A percentile compares a stretch with the other conserved stretches of the same genome.
phyloP scores from a whole-genome alignment of 2,329 filamentous ascomycete genomes.

The Colletotrichum tabaci region DNA sequence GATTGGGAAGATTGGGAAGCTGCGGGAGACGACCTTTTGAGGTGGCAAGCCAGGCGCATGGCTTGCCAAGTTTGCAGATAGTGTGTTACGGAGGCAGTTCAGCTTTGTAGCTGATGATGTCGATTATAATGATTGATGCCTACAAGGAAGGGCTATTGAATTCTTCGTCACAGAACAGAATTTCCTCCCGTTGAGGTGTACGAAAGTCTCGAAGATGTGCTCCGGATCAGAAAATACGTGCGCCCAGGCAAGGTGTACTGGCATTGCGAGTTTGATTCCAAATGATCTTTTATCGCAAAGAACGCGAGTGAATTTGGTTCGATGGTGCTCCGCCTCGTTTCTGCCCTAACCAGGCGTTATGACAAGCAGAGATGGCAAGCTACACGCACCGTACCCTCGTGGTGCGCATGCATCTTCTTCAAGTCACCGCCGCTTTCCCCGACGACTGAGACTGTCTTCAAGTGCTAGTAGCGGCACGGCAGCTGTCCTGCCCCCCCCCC shows the following conservation, averaged over 20 bases:
- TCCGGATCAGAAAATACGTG: too few species aligned
- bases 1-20: constrained; percentile 72
- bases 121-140: neutral
- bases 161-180: too few species aligned
- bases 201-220: too few species aligned
- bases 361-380: too few species aligned
- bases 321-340: too few species aligned
- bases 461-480: neutral
- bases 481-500: neutral
- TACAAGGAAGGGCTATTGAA: neutral
- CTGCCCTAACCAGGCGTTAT: too few species aligned
- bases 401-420: neutral
- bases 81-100: neutral
- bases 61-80: neutral
- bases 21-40: constrained; percentile 75
- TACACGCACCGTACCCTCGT: too few species aligned
- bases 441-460: neutral
- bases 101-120: neutral
- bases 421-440: neutral
- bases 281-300: too few species aligned
- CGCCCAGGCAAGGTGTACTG: too few species aligned
- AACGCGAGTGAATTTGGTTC: too few species aligned
- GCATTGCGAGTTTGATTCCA: too few species aligned
- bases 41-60: constrained; percentile 8
- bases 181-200: too few species aligned